Evolutionary conservation across 225 moss, liverwort and hornwort genomes (phyloP).

Genomic region (Bryoerythrophyllum caledonicum): DNA sequence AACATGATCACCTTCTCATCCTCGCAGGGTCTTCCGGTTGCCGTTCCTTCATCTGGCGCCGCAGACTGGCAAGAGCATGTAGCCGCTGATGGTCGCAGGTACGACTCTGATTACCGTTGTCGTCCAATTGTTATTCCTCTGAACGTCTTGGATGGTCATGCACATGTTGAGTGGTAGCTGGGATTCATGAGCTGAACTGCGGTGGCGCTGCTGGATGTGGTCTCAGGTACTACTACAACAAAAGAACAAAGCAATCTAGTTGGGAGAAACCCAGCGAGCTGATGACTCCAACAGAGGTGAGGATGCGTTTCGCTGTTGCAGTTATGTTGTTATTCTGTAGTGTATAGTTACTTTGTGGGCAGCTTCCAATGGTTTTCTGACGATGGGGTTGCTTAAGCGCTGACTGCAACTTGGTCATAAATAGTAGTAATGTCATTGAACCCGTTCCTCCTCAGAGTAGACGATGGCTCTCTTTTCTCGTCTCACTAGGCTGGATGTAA

Average conservation of each 20-base stretch:
- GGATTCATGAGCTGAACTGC: not conserved
- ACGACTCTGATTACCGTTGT: not conserved
- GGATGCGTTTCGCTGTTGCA: not conserved
- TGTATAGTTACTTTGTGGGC: not conserved
- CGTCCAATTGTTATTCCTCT: not conserved
- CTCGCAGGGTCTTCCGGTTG: conserved; percentile 51
- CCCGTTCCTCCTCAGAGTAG: not conserved
- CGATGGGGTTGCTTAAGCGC: not conserved
- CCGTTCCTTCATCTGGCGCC: conserved; percentile 46
- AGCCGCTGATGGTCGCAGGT: conserved; percentile 96
- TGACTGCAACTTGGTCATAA: not conserved
- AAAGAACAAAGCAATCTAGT: conserved; percentile 84
- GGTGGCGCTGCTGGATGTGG: conserved; percentile 4
- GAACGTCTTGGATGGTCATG: not conserved
- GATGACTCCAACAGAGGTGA: conserved; percentile 94
- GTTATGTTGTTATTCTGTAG: not conserved
- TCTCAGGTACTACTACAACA: conserved; percentile 92
- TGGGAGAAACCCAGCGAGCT: conserved; percentile 97
- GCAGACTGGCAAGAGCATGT: conserved; percentile 99
- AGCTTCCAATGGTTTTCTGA: not conserved
- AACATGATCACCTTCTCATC: conserved; percentile 4
- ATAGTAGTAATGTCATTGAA: not conserved
- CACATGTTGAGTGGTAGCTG: not conserved
- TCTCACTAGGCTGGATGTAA: not conserved
- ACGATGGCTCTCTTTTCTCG: not conserved